Evolutionary conservation across 2,329 filamentous ascomycete species (phyloP).

Genomic region (Botryotinia convoluta): DNA sequence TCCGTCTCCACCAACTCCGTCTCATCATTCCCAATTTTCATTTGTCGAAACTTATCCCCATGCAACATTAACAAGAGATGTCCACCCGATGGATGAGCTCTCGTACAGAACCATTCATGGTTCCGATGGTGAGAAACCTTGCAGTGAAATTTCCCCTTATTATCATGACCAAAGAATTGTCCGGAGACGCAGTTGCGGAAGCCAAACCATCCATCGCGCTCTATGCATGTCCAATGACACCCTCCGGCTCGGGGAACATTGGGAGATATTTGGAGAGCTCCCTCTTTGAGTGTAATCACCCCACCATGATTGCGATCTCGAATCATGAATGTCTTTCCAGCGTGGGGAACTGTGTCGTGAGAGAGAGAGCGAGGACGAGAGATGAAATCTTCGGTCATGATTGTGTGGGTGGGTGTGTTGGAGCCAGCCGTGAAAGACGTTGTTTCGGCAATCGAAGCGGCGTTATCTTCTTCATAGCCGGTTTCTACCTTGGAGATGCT

Average conservation of each 20-base stretch:
- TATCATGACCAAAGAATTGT: slow-evolving; percentile 13
- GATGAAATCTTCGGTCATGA: not conserved
- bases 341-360: not conserved
- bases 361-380: not conserved
- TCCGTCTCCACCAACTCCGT: slow-evolving; percentile 15
- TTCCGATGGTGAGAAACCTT: not conserved
- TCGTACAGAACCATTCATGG: slow-evolving; percentile 4
- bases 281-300: not conserved
- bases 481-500: slow-evolving; percentile 9
- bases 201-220: slow-evolving; percentile 15
- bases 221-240: slow-evolving; percentile 13
- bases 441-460: not conserved
- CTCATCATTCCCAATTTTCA: not conserved
- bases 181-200: slow-evolving; percentile 14
- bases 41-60: slow-evolving; percentile 9
- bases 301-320: not conserved
- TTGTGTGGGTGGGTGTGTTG: slow-evolving; percentile 7
- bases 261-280: not conserved
- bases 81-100: slow-evolving; percentile 3
- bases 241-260: not conserved
- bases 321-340: slow-evolving; percentile 13
- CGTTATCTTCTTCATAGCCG: not conserved
- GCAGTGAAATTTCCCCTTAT: not conserved
- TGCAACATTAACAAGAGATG: slow-evolving; percentile 14
- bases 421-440: not conserved